Evolutionary conservation across 2,329 filamentous ascomycete genomes (phyloP).

Genomic region (Colletotrichum aenigma): DNA sequence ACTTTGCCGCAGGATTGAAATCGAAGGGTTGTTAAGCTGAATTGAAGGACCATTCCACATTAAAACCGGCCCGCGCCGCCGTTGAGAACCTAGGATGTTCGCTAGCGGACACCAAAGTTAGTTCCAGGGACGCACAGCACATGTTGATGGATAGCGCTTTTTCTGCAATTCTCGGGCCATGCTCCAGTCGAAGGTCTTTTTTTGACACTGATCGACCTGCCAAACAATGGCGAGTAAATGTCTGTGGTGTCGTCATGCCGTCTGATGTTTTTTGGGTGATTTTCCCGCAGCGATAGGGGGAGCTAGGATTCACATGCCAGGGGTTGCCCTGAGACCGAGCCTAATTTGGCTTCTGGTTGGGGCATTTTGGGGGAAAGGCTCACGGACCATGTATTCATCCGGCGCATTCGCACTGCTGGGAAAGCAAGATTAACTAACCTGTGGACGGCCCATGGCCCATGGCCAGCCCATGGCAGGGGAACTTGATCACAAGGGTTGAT

Average conservation of each 20-base stretch:
- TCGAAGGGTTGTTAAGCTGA: neutral
- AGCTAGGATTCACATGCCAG: conserved; percentile 15
- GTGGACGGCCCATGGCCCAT: neutral
- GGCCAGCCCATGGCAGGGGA: conserved; percentile 12
- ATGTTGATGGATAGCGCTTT: neutral
- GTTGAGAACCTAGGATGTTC: neutral
- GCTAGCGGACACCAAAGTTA: neutral
- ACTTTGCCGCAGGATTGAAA: neutral
- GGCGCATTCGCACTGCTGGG: conserved; percentile 12
- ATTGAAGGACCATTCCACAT: neutral
- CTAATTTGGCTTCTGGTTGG: neutral
- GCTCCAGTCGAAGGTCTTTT: neutral
- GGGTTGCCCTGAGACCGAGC: conserved; percentile 16
- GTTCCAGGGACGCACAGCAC: neutral
- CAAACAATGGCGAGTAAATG: neutral
- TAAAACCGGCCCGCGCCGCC: conserved; percentile 16
- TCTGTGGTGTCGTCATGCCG: conserved; percentile 11
- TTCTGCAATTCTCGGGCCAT: neutral
- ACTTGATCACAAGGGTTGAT: conserved; percentile 20
- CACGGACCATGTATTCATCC: conserved; percentile 19
- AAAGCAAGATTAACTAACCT: conserved; percentile 14
- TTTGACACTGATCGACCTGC: neutral
- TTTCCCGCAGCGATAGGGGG: neutral
- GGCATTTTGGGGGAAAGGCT: neutral
- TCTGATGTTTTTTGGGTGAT: conserved; percentile 1